phyloP scores from a whole-genome alignment of 805 yeast species.

The Wickerhamiella qilinensis region DNA sequence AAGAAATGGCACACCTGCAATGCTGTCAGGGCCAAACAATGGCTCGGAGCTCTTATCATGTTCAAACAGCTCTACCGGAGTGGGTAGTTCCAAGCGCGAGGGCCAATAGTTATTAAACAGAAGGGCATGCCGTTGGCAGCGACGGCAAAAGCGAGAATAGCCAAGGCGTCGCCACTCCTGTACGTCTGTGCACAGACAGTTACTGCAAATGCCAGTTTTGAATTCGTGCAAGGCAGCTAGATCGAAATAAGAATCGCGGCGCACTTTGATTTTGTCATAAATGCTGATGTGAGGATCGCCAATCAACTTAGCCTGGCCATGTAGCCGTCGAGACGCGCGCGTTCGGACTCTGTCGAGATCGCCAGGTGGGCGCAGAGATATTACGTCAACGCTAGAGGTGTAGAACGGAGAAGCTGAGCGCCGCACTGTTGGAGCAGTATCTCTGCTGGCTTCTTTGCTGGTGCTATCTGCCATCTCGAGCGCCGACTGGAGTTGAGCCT shows the following conservation, averaged over 20 bases:
- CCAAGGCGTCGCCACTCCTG: slow-evolving; percentile 7
- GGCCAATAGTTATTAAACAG: slow-evolving; percentile 20
- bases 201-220: slow-evolving; percentile 6
- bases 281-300: background rate
- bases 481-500: background rate
- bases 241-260: background rate
- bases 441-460: background rate
- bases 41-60: background rate
- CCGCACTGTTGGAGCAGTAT: background rate
- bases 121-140: slow-evolving; percentile 20
- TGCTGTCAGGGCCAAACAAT: slow-evolving; percentile 5
- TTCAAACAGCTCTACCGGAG: background rate
- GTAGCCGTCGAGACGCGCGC: background rate
- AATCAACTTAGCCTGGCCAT: background rate
- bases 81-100: background rate
- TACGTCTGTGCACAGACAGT: slow-evolving; percentile 10
- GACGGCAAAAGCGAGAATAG: slow-evolving; percentile 12
- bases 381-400: background rate
- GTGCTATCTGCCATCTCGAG: background rate
- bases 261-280: background rate
- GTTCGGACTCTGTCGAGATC: background rate
- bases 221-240: background rate
- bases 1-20: background rate
- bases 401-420: background rate
- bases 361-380: background rate